These are phyloP conservation scores for Myxozyma monticola DNA, from an alignment of 805 yeast species.

Conservation along the genomic window DNA sequence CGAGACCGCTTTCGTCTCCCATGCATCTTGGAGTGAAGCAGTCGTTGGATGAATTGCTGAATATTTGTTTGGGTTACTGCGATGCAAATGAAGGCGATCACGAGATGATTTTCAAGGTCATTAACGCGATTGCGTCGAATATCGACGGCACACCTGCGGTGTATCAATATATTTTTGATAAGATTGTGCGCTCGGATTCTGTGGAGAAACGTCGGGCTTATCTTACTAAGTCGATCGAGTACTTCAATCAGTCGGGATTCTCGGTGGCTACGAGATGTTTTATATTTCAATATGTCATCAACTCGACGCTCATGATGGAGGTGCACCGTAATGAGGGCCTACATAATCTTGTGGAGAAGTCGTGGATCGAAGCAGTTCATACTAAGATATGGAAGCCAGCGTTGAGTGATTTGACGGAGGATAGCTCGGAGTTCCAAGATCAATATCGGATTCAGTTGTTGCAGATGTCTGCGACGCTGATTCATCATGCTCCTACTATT, in stretches of 20 bases:
- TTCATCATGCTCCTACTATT: conserved; percentile 63
- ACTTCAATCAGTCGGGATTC: conserved; percentile 48
- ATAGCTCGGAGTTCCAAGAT: conserved; percentile 70
- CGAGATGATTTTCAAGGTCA: conserved; percentile 44
- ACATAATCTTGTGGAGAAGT: conserved; percentile 46
- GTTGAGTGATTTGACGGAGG: conserved; percentile 44
- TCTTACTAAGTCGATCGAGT: conserved; percentile 53
- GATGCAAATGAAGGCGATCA: conserved; percentile 40
- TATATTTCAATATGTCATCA: conserved; percentile 61
- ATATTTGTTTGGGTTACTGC: conserved; percentile 45
- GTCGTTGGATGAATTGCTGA: conserved; percentile 63
- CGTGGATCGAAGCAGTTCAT: conserved; percentile 67
- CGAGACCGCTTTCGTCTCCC: conserved; percentile 54
- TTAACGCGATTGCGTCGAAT: conserved; percentile 48
- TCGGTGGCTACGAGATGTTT: conserved; percentile 59
- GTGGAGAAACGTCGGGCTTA: conserved; percentile 49
- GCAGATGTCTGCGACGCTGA: conserved; percentile 75
- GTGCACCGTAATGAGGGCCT: conserved; percentile 50
- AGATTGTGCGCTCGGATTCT: conserved; percentile 55
- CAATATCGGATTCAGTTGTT: conserved; percentile 72
- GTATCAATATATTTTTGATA: conserved; percentile 57
- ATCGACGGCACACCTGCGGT: conserved; percentile 50
- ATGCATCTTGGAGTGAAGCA: conserved; percentile 71
- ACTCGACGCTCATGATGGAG: conserved; percentile 65
- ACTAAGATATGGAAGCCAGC: conserved; percentile 70